Conservation (phyloP, 2,329 filamentous ascomycete genomes). For the Monilinia fructicola region DNA sequence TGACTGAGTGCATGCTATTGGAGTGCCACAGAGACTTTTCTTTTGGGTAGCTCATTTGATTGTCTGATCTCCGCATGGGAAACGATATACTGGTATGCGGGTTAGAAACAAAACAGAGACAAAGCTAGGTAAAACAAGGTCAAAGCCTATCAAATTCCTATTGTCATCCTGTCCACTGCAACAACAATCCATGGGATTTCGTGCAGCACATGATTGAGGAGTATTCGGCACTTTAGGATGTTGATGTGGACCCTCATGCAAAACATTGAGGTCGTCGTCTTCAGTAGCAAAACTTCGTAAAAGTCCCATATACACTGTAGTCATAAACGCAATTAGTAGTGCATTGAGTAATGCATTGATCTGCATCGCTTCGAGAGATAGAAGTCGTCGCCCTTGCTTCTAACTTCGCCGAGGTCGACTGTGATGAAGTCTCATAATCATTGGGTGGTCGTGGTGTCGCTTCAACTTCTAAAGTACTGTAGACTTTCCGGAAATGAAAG, state of each 20-base stretch:
- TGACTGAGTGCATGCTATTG: background rate
- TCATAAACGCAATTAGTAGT: background rate
- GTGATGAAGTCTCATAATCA: slow-evolving; percentile 4
- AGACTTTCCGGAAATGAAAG: slow-evolving; percentile 14
- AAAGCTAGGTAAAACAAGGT: background rate
- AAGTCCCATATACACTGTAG: background rate
- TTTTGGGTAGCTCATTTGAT: background rate
- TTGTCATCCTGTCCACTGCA: background rate
- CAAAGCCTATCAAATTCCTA: background rate
- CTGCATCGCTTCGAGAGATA: background rate
- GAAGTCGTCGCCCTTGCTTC: slow-evolving; percentile 15
- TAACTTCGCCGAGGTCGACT: background rate
- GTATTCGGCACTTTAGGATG: too few relatives aligned
- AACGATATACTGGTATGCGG: slow-evolving; percentile 1
- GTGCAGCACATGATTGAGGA: background rate
- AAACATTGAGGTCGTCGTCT: background rate
- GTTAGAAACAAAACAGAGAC: background rate
- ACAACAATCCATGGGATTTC: background rate
- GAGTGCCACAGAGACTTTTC: slow-evolving; percentile 1
- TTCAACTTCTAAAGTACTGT: too few relatives aligned
- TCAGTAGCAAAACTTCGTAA: background rate
- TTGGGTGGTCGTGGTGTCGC: background rate
- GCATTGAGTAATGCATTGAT: slow-evolving; percentile 5
- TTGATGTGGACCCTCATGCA: background rate
- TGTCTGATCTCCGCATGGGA: background rate